Evolutionary conservation across 257 asterid genomes (phyloP).

Genomic region (Handroanthus guayacan): DNA sequence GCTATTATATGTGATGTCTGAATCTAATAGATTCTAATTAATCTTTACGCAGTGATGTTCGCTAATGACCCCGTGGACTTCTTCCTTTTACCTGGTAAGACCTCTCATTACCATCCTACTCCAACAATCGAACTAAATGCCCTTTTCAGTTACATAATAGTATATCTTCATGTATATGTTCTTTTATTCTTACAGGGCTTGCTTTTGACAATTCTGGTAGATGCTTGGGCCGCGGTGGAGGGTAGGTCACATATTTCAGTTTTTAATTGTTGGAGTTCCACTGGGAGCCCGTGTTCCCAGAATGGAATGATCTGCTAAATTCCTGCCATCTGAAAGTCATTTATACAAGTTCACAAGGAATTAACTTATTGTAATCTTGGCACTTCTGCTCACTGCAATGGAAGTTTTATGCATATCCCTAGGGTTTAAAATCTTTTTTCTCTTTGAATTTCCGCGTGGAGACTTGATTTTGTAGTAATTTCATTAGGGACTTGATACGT

Average conservation of each 20-base stretch:
- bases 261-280: background rate
- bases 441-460: background rate
- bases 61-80: slow-evolving; percentile 90
- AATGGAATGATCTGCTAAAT: background rate
- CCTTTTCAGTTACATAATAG: slow-evolving; percentile 6
- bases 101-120: slow-evolving; percentile 25
- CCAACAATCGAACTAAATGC: slow-evolving; percentile 24
- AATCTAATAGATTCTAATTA: slow-evolving; percentile 28
- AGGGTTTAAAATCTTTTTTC: background rate
- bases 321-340: no score
- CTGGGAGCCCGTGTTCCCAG: background rate
- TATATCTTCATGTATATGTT: background rate
- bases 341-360: background rate
- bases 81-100: slow-evolving; percentile 87
- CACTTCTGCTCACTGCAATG: background rate
- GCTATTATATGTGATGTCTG: background rate
- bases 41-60: slow-evolving; percentile 70
- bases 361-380: background rate
- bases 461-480: no score
- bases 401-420: background rate
- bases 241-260: slow-evolving; percentile 57
- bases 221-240: slow-evolving; percentile 99
- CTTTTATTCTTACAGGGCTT: slow-evolving; percentile 58
- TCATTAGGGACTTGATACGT: background rate
- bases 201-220: slow-evolving; percentile 94